phyloP scores from a whole-genome alignment of 2,329 filamentous ascomycete genomes.

The Colletotrichum sp. region DNA sequence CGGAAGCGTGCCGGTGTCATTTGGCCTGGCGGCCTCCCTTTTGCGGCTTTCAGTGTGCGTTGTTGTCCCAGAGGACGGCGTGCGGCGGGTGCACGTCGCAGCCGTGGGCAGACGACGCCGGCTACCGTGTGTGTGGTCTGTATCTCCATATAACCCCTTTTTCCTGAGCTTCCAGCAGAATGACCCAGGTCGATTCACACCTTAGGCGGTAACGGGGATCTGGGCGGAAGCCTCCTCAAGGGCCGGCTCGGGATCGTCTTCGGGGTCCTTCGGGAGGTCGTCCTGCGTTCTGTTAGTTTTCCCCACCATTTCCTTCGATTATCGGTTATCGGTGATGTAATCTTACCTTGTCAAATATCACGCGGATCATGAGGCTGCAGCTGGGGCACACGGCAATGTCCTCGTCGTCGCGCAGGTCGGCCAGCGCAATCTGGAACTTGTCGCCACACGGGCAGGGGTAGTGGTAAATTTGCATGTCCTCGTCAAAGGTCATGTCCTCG shows the following conservation, averaged over 20 bases:
- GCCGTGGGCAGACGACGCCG: neutral
- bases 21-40: neutral
- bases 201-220: conserved; percentile 46
- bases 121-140: neutral
- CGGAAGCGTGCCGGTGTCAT: neutral
- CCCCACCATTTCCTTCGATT: too few species aligned
- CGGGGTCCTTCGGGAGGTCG: conserved; percentile 46
- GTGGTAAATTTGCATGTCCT: conserved; percentile 84
- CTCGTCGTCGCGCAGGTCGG: conserved; percentile 84
- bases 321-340: too few species aligned
- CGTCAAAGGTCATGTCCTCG: conserved; percentile 95
- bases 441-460: conserved; percentile 98
- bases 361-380: conserved; percentile 94
- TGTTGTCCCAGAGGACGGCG: neutral
- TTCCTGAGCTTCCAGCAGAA: neutral
- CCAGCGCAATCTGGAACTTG: conserved; percentile 88
- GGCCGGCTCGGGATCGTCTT: conserved; percentile 34
- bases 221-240: conserved; percentile 34
- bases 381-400: conserved; percentile 98
- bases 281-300: conserved; percentile 36
- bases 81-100: neutral
- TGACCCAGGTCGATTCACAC: neutral
- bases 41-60: neutral
- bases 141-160: neutral
- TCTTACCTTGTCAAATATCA: conserved; percentile 84